Evolutionary conservation across 768 basidiomycete species (phyloP), one percentile per base, ranked within the genome.

Genomic region (Tephrocybe rancida): DNA sequence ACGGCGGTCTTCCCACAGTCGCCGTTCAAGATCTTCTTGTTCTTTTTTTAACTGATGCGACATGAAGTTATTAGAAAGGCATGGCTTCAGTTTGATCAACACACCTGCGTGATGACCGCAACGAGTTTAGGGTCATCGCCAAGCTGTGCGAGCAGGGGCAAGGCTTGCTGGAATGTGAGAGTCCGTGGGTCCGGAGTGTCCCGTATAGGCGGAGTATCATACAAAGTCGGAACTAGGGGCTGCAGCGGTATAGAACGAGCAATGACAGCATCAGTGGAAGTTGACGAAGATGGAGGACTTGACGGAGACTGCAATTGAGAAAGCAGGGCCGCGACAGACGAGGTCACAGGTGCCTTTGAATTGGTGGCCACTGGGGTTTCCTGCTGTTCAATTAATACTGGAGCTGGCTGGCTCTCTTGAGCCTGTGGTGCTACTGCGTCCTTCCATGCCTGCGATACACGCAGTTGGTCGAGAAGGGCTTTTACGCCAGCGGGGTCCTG

Each of bases 391-490:
- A 49, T 22, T 21, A 37, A 25, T 2, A 46, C 25, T n/a, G 46
- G 18, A 16, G 65, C 42, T 38, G 64, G 21, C 27, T 44, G 37
- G 2, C 27, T 38, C 18, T 39, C 30, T 14, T n/a, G n/a, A n/a
- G n/a, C n/a, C n/a, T 54, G 27, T 35, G 52, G 22, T 18, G 39
- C 27, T 7, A 59, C 46, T 11, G 74, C 63, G 44, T 85, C 75
- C 61, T 86, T 80, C 88, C 87, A 92, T 21, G 84, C 87, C 60
- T 82, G 77, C 3, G 90, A 92, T 2, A 77, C 69, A 46, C 82
- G 76, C 11, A 92, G 73, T 57, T 82, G 81, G 48, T 91, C 87
- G 16, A 94, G 78, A 22, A 93, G 76, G 24, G 88, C 84, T 60
- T 83, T 80, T 44, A 94, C 77, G 41, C 80, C 82, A 55, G 74